A percentile compares a stretch with the other conserved stretches of the same genome.
Conservation (phyloP, 805 yeast species). For the Wickerhamomyces strasburgensis region DNA sequence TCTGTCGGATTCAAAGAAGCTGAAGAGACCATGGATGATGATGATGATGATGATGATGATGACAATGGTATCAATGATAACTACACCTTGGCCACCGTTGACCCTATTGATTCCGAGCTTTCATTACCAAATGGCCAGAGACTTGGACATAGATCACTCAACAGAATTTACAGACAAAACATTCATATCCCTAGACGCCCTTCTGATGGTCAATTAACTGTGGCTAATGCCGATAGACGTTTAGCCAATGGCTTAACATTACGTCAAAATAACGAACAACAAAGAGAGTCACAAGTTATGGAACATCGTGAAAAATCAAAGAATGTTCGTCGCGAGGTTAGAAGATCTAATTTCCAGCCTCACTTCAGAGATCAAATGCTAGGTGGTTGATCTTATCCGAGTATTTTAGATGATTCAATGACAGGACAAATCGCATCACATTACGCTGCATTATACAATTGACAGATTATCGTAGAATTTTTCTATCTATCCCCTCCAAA, state of each 20-base stretch:
- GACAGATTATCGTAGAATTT: not conserved
- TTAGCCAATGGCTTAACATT: slow-evolving; percentile 55
- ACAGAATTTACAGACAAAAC: slow-evolving; percentile 68
- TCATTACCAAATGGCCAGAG: slow-evolving; percentile 73
- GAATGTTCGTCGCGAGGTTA: slow-evolving; percentile 48
- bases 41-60: slow-evolving; percentile 18
- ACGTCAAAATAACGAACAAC: slow-evolving; percentile 47
- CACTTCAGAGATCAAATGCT: slow-evolving; percentile 78
- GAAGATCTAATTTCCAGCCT: slow-evolving; percentile 73
- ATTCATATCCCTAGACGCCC: slow-evolving; percentile 39
- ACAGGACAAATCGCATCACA: no score
- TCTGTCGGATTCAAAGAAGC: slow-evolving; percentile 30
- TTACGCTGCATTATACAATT: no score
- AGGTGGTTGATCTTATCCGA: slow-evolving; percentile 28
- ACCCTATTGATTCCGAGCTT: slow-evolving; percentile 56
- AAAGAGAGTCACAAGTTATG: slow-evolving; percentile 37
- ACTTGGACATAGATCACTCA: slow-evolving; percentile 76
- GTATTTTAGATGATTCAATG: no score
- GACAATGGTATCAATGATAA: slow-evolving; percentile 29
- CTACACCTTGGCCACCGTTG: slow-evolving; percentile 36
- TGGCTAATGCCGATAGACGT: slow-evolving; percentile 71
- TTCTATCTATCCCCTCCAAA: slow-evolving; percentile 22
- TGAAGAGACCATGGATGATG: slow-evolving; percentile 27
- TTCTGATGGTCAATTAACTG: slow-evolving; percentile 66
- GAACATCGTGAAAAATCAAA: slow-evolving; percentile 42